These are phyloP conservation scores for Saccharomycopsis sp. DNA, from an alignment of 805 yeast genomes.

Conservation along the genomic window DNA sequence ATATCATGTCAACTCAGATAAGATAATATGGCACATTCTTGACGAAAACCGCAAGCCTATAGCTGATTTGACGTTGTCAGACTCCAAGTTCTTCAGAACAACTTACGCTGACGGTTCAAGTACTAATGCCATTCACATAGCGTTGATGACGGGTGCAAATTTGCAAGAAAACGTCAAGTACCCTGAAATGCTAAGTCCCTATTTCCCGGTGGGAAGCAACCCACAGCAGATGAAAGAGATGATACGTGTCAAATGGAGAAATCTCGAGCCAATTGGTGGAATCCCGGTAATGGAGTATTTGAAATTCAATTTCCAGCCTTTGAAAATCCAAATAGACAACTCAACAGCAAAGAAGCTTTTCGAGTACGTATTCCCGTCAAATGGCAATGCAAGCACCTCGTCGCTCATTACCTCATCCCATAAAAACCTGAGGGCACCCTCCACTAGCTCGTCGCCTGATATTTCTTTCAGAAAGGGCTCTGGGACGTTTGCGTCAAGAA, in stretches of 20 bases:
- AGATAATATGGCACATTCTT: constrained; percentile 51
- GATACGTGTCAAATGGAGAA: constrained; percentile 43
- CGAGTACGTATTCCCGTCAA: constrained; percentile 39
- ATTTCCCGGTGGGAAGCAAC: constrained; percentile 20
- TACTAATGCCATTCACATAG: constrained; percentile 38
- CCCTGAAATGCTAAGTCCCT: constrained; percentile 47
- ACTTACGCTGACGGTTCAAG: constrained; percentile 50
- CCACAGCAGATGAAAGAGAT: constrained; percentile 30
- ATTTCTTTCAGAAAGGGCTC: not conserved
- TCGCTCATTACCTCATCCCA: not conserved
- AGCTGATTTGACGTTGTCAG: constrained; percentile 46
- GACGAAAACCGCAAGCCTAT: constrained; percentile 43
- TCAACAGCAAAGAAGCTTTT: constrained; percentile 43
- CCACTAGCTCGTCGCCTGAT: not conserved
- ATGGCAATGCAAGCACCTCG: constrained; percentile 22
- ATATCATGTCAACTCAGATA: constrained; percentile 45
- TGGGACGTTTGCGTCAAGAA: not conserved
- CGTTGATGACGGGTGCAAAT: constrained; percentile 46
- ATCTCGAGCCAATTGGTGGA: constrained; percentile 59
- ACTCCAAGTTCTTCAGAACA: constrained; percentile 40
- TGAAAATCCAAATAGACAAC: constrained; percentile 52
- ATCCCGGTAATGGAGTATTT: constrained; percentile 49
- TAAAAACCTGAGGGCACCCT: not conserved
- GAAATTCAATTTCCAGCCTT: constrained; percentile 43
- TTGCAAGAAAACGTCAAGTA: constrained; percentile 41